phyloP scores from a whole-genome alignment of 345 rosid species.

The Rhodamnia rubescens region DNA sequence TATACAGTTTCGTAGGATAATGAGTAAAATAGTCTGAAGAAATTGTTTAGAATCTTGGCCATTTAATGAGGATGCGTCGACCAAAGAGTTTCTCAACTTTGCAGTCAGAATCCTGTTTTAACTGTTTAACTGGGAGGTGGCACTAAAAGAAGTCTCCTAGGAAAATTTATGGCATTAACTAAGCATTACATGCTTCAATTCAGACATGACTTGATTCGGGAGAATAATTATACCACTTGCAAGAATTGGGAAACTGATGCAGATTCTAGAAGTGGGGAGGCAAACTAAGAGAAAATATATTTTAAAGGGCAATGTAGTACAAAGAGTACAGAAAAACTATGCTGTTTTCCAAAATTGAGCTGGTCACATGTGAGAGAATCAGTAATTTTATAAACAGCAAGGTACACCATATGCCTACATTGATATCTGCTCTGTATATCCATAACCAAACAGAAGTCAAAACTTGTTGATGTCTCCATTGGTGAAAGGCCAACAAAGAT shows the following conservation, averaged over 20 bases:
- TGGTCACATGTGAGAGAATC: neutral
- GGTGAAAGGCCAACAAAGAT: neutral
- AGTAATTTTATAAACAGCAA: neutral
- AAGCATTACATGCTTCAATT: neutral
- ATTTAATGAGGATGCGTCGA: neutral
- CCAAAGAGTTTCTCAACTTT: neutral
- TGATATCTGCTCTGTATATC: neutral
- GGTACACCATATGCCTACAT: neutral
- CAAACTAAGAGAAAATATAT: neutral
- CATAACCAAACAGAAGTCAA: neutral
- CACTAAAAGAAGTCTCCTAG: neutral
- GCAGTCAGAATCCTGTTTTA: neutral
- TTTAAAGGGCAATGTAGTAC: neutral
- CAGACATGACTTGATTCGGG: neutral
- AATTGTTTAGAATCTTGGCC: neutral
- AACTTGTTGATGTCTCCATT: neutral
- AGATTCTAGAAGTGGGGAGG: neutral
- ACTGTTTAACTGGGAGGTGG: neutral
- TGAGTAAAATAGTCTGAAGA: neutral
- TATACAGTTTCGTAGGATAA: neutral
- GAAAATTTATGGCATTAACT: neutral
- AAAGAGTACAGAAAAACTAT: neutral
- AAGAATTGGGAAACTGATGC: neutral
- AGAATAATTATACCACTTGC: neutral
- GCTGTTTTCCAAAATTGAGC: neutral